A percentile compares a stretch with the other conserved stretches of the same genome.
These are phyloP conservation scores for Solanum neorickii DNA, from an alignment of 257 asterid species.

Conservation along the genomic window DNA sequence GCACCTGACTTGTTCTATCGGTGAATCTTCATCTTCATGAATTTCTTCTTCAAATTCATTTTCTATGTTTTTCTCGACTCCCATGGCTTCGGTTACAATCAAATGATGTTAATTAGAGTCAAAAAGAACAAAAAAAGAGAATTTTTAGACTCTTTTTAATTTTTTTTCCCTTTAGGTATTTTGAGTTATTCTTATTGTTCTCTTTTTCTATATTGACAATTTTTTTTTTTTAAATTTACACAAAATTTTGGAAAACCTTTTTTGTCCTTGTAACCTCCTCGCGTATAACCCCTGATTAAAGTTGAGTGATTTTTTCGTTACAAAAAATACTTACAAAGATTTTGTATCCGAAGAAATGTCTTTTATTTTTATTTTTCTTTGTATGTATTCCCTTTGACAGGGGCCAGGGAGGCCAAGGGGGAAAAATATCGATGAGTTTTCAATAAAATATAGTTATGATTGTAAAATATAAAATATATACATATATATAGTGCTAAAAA, in stretches of 20 bases:
- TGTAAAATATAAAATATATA: too few species aligned
- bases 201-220: not conserved
- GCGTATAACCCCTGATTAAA: not conserved
- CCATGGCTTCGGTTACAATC: not conserved
- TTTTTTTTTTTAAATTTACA: not conserved
- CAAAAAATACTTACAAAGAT: not conserved
- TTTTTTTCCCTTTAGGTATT: not conserved
- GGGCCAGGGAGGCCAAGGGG: not conserved
- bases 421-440: not conserved
- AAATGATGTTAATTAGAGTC: not conserved
- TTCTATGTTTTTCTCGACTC: not conserved
- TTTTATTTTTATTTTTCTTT: not conserved
- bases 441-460: not conserved
- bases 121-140: not conserved
- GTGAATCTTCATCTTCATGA: not conserved
- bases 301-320: not conserved
- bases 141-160: not conserved
- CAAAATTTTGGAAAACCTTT: not conserved
- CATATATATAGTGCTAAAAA: not conserved
- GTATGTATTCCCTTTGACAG: not conserved
- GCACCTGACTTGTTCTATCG: not conserved
- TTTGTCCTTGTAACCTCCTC: not conserved
- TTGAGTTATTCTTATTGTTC: not conserved
- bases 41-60: not conserved
- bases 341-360: not conserved